Base-by-base conservation (phyloP, 805 yeast species). In the Barnettozyma wickerhamii region DNA sequence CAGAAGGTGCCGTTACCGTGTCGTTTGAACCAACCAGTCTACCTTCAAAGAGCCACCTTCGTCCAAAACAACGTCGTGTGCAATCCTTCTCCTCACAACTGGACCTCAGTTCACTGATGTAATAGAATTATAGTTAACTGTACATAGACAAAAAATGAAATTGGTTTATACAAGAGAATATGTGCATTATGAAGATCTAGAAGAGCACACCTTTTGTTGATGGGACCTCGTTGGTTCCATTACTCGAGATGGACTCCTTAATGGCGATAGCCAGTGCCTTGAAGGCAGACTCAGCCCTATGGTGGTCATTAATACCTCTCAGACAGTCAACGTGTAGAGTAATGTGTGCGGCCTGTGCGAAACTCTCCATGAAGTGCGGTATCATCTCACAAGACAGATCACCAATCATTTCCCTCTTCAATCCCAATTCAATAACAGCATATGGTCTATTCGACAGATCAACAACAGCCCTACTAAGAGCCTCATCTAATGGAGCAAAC, bases 401-500 rank as follows among this genome's bases (percentile, higher is more conserved):
- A 39, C 99, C 99, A 52, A 93, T 80, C 60, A 83, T 89, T 61
- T 93, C 99, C 49, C 99, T 75, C 63, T 83, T 84, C 56, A 93
- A 73, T 1, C 96, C 96, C 45, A 93, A 70, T 29, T 93, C 96
- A 30, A 89, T 72, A 14, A 87, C 93, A 1, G 96, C 95, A 63
- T 66, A 90, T 2, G 99, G 98, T 52, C 99, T 75, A 62, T 89
- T 89, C 14, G 96, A 86, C 45, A 93, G 69, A 57, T 93, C 99
- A 9, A 93, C 88, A n/a, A 93, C 99, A 0, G 97, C 96, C 39
- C 99, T 72, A 46, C 95, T 81, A 44, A 93, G 72, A 0, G 99
- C 97, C 66, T 93, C 99, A 62, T 93, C 99, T 43, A 93, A 71
- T 2, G 99, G 99, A 7, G 97, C 98, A 68, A 80, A 91, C 1